Evolutionary conservation across 2,329 filamentous ascomycete genomes (phyloP), one percentile per base, ranked within the genome.

Genomic region (Pyrenophora seminiperda): DNA sequence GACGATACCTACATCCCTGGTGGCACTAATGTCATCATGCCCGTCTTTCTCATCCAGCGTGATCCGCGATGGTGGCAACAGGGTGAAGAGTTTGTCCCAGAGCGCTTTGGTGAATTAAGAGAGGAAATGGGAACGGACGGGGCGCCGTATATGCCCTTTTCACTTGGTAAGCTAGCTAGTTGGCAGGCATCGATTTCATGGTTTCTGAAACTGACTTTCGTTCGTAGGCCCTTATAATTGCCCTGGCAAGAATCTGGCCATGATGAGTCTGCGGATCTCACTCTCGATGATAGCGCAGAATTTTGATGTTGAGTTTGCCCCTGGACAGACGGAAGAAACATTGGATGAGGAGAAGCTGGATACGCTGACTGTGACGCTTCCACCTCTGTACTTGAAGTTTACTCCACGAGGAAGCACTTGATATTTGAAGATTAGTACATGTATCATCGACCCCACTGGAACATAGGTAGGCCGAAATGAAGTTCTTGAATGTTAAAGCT

Each of bases 321-420:
- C 47, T 1, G 60, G 60, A 10, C 58, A 63, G 43, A 56, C 46
- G 24, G 60, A 58, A 13, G 49, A 56, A 11, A 30, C 14, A 7
- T 63, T 63, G 18, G 54, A 75, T 20, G 49, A 61, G 7, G 38
- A 55, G 20, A 38, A 47, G 9, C 33, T 58, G 43, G 56, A 63
- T 38, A 58, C 62, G 4, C 57, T 62, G 27, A 50, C 67, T 1
- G 58, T 68, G 33, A 60, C 56, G 33, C 56, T 71, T 19, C 63
- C 62, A n/a, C 64, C 70, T 32, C 52, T 73, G 19, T 41, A 65
- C 27, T 18, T 67, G 27, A 19, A 47, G 27, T 68, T 70, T 20
- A 62, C 53, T 31, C 57, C 58, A 9, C 53, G 54, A 9, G 22
- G 7, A 2, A 22, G 24, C 11, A 18, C 15, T 13, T 47, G 29